Base-by-base conservation (phyloP, 2,329 filamentous ascomycete species). In the Canariomyces notabilis region DNA sequence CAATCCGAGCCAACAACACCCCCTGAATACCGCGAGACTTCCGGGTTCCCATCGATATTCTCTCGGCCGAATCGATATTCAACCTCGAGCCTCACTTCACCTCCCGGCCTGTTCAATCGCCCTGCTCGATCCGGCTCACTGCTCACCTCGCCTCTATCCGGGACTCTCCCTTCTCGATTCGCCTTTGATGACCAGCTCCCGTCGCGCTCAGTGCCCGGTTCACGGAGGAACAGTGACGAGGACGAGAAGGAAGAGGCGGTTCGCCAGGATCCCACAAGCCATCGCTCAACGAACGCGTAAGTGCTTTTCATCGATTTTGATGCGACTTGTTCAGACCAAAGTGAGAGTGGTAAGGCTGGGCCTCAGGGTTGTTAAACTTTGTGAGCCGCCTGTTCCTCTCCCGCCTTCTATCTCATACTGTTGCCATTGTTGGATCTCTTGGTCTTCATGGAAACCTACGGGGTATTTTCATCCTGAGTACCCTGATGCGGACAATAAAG, bases 1-100 rank as follows among this genome's bases (percentile, higher is more conserved):
- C 87, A 94, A 63, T 95, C 88, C 58, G 91, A 97, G 69, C 93
- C 93, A 14, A 96, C 93, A 2, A 98, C 93, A 18, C 93, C 93
- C 18, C 93, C 93, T 23, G 93, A 97, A 66, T 91, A 93, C 65
- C 84, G 83, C 58, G 89, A 95, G 55, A 81, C 66, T 48, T 73
- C 80, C 51, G 84, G 83, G 35, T 91, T 95, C 60, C 82, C 86
- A 46, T 82, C 82, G 59, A 82, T 86, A 56, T 87, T 93, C 62
- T 89, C 88, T 45, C 82, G 89, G 34, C 87, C 89, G 35, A 90
- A 90, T 64, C 81, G 90, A 52, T 91, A 95, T 71, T 95, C 91
- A 44, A 86, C 87, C 51, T 90, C 89, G 31, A 93, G 87, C 69
- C 75, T 96, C 60, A 85, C 85, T 36, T 91, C 89, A 29, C 86